Percentiles rank a stretch among this genome's conserved stretches.
Evolutionary conservation across 495 filamentous ascomycete genomes (phyloP).

Genomic region (Neurospora sp.): DNA sequence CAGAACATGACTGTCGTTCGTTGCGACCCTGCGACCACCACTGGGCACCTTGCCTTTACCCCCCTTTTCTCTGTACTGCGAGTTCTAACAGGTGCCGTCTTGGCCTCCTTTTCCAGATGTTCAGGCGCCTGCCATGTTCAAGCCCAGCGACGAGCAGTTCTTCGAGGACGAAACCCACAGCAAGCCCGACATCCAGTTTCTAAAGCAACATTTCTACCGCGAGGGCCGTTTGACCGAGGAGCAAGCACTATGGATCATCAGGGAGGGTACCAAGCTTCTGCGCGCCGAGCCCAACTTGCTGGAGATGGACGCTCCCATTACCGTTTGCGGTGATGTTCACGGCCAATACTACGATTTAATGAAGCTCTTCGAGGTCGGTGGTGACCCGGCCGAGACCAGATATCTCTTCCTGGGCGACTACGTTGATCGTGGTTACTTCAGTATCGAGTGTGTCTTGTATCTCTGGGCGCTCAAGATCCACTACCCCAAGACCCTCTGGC

Average conservation of each 20-base stretch:
- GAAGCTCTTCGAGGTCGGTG: slow-evolving; percentile 98
- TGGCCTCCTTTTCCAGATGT: slow-evolving; percentile 52
- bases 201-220: slow-evolving; percentile 97
- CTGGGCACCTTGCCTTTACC: not conserved
- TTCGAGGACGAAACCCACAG: slow-evolving; percentile 64
- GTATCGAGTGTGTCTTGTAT: slow-evolving; percentile 97
- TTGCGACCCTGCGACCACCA: not conserved
- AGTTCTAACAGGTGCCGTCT: slow-evolving; percentile 4
- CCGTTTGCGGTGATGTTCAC: slow-evolving; percentile 97
- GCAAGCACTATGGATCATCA: slow-evolving; percentile 92
- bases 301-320: slow-evolving; percentile 99
- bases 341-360: slow-evolving; percentile 98
- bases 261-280: slow-evolving; percentile 71
- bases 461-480: slow-evolving; percentile 98
- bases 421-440: slow-evolving; percentile 96
- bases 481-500: slow-evolving; percentile 95
- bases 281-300: slow-evolving; percentile 85
- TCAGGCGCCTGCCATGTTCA: slow-evolving; percentile 89
- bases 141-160: slow-evolving; percentile 72
- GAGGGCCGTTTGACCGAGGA: slow-evolving; percentile 96
- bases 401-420: slow-evolving; percentile 98
- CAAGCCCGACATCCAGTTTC: slow-evolving; percentile 86
- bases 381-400: slow-evolving; percentile 88
- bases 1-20: slow-evolving; percentile 8
- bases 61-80: not conserved